These are phyloP conservation scores for Aspergillus sclerotioniger DNA, from an alignment of 495 filamentous ascomycete species.

Conservation along the genomic window DNA sequence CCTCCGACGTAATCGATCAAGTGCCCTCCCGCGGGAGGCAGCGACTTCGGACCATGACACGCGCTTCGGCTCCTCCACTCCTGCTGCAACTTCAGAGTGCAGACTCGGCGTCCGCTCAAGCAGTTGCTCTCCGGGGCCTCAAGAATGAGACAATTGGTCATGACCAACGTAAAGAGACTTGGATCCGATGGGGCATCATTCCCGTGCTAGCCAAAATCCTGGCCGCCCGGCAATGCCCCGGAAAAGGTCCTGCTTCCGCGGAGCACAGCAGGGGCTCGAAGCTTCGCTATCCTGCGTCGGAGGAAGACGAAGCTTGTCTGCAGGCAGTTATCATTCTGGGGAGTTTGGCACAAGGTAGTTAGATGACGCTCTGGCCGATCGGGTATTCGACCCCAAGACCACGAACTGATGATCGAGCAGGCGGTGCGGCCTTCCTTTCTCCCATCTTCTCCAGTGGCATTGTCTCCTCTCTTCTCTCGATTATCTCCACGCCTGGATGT, in stretches of 20 bases:
- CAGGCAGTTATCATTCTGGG: conserved; percentile 79
- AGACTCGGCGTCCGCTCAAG: conserved; percentile 58
- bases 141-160: conserved; percentile 93
- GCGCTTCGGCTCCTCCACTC: conserved; percentile 50
- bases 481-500: conserved; percentile 62
- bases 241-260: conserved; percentile 33
- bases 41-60: conserved; percentile 46
- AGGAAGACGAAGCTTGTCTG: conserved; percentile 65
- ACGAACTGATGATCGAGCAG: conserved; percentile 45
- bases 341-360: conserved; percentile 79
- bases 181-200: conserved; percentile 67
- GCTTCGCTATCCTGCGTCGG: conserved; percentile 28
- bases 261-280: conserved; percentile 34
- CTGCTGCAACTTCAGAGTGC: conserved; percentile 62
- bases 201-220: conserved; percentile 65
- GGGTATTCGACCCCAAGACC: background rate
- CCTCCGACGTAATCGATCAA: conserved; percentile 2
- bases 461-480: conserved; percentile 64
- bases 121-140: conserved; percentile 62
- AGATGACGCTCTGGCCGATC: background rate
- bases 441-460: conserved; percentile 67
- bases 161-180: conserved; percentile 77
- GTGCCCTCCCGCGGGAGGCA: conserved; percentile 29
- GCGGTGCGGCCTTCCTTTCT: conserved; percentile 73
- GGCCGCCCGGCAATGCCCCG: conserved; percentile 28